Evolutionary conservation across 208 protist genomes (phyloP).

Genomic region (Acanthamoeba healyi): DNA sequence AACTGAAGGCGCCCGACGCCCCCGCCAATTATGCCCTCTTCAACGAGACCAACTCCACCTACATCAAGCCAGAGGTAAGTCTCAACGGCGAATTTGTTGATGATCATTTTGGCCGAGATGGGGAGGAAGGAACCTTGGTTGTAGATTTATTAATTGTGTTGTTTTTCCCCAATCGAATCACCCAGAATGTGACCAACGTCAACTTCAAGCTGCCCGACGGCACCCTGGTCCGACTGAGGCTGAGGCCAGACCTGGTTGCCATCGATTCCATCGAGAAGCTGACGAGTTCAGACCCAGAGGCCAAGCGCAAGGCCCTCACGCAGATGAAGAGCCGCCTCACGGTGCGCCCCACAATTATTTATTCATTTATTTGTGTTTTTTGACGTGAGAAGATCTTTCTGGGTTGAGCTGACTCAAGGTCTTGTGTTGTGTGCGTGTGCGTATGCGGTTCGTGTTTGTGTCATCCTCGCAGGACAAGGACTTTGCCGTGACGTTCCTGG

Average conservation of each 20-base stretch:
- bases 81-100: neutral
- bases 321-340: conserved; percentile 54
- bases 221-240: conserved; percentile 1
- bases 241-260: conserved; percentile 54
- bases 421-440: neutral
- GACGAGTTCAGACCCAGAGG: conserved; percentile 11
- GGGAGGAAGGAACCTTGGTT: no score
- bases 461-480: conserved; percentile 1
- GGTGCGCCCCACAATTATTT: neutral
- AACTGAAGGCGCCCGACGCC: neutral
- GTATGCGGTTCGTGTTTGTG: neutral
- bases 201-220: conserved; percentile 45
- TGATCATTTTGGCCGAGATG: no score
- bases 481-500: conserved; percentile 39
- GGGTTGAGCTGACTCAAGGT: no score
- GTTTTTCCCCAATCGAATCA: neutral
- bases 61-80: conserved; percentile 11
- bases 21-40: conserved; percentile 44
- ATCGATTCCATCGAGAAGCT: conserved; percentile 56
- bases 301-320: conserved; percentile 67
- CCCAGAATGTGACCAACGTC: conserved; percentile 39
- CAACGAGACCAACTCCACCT: conserved; percentile 17
- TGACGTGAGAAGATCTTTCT: no score
- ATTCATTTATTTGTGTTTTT: no score
- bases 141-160: neutral